Evolutionary conservation across 768 basidiomycete genomes (phyloP), one percentile per base, ranked within the genome.

Genomic region (Kockovaella imperatae): DNA sequence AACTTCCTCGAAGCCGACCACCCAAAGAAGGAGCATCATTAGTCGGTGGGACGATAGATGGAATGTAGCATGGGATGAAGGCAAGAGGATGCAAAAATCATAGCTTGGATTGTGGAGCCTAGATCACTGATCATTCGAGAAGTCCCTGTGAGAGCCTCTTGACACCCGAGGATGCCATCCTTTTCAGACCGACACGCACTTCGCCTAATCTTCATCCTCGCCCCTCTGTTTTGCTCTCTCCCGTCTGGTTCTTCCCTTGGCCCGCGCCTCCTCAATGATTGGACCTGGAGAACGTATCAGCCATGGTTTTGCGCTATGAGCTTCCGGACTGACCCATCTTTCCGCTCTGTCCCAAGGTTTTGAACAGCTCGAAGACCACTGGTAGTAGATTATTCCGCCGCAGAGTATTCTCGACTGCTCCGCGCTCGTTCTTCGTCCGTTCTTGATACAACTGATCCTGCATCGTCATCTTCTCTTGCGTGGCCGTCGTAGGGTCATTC

Each of bases 1-100:
- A 68, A 74, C 29, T 82, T 87, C 77, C 77, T 88, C 64, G 87
- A 89, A 76, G 78, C 81, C 70, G 86, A 89, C 70, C 73, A 83
- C 57, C 82, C 82, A 57, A 79, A 80, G 68, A 77, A 73, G 39
- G 83, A 79, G 47, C 83, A 85, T 73, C 74, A 76, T 62, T 74
- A 73, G 56, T 58, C 32, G 21, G 30, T 11, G 14, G 28, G 21
- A 32, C n/a, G 29, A 18, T 4, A 7, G n/a, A 31, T 5, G 48
- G 18, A 30, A 31, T 21, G 46, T 4, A 44, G 26, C 21, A 5
- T 5, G 35, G 26, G 17, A 15, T 18, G 8, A 29, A 31, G 30
- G 45, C n/a, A 39, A 25, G 28, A 15, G n/a, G 42, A 40, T 6
- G 47, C 24, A 20, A 8, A 17, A 17, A 30, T 36, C 7, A 8